Evolutionary conservation across 768 basidiomycete genomes (phyloP), one percentile per base, ranked within the genome.

Genomic region (Russula ochroleuca): DNA sequence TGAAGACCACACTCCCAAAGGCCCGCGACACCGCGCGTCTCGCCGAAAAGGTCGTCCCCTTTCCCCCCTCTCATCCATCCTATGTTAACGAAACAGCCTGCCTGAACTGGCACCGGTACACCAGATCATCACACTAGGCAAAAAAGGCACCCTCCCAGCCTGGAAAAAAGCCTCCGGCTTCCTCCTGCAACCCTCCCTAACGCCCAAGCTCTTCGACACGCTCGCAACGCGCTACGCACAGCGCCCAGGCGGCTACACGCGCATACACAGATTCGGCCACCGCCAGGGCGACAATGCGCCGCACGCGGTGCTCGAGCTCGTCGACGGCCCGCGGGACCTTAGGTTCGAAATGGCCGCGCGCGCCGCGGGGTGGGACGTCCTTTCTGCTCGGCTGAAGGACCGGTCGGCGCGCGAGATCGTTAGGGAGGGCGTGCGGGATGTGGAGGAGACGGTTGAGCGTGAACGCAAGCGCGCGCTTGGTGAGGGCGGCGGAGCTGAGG

Each of bases 1-100:
- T 99, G 72, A 88, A 90, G 74, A 98, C 97, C 7, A 99, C 97
- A 0, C 77, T 98, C 17, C 88, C 96, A 37, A 98, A 98, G 75
- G 97, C 97, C 2, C 88, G 90, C 73, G 94, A 97, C 70, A 78
- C 94, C 5, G 92, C 92, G 15, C 82, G 93, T 68, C 78, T 98
- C 57, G 95, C 94, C 17, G 96, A 99, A 72, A 95, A 96, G 86
- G 94, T 88, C 62, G 23, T 38, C 15, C n/a, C 21, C n/a, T 6
- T 15, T 31, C 10, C 33, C 7, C 47, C 4, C 13, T n/a, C 10
- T 41, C 40, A 19, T 9, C 41, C n/a, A n/a, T n/a, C n/a, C n/a
- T n/a, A n/a, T 5, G 15, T n/a, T 10, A 43, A 43, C n/a, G 8
- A 43, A 19, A 6, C 15, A n/a, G n/a, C n/a, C n/a, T n/a, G n/a